phyloP scores from a whole-genome alignment of 23 red algal species.

The Gracilaria domingensis region DNA sequence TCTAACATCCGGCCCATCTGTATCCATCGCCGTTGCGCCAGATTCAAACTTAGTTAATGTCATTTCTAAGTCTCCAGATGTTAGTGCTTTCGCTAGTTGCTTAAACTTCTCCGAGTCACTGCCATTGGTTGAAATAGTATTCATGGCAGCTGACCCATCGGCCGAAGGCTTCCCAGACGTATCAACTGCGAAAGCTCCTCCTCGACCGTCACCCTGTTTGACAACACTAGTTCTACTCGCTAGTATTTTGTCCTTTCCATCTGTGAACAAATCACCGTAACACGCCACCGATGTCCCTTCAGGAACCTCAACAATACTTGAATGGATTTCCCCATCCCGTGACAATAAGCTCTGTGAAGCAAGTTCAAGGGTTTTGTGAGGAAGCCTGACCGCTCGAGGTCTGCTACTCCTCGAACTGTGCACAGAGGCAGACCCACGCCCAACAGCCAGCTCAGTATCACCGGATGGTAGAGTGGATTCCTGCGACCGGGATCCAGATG shows the following conservation, averaged over 20 bases:
- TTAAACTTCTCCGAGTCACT: background rate
- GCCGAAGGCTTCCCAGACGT: background rate
- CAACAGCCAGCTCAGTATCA: conserved; percentile 43
- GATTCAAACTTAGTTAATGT: background rate
- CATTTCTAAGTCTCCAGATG: background rate
- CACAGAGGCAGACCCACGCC: conserved; percentile 9
- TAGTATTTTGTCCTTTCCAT: conserved; percentile 22
- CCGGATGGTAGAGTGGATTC: conserved; percentile 57
- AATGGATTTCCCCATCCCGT: conserved; percentile 24
- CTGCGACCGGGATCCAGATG: conserved; percentile 9
- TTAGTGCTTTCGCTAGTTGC: too few species aligned
- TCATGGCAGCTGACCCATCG: background rate
- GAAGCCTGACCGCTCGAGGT: conserved; percentile 33
- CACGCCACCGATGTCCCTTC: conserved; percentile 44
- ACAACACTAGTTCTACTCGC: background rate
- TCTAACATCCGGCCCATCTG: conserved; percentile 38
- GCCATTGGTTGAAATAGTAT: background rate
- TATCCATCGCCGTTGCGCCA: background rate
- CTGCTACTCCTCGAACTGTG: conserved; percentile 19
- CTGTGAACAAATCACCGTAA: conserved; percentile 37
- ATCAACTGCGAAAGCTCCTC: conserved; percentile 34
- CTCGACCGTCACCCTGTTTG: background rate
- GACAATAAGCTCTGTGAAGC: background rate
- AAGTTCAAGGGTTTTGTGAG: background rate
- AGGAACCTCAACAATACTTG: background rate